Conservation (phyloP, 768 basidiomycete genomes). For the Podaxis pistillaris region DNA sequence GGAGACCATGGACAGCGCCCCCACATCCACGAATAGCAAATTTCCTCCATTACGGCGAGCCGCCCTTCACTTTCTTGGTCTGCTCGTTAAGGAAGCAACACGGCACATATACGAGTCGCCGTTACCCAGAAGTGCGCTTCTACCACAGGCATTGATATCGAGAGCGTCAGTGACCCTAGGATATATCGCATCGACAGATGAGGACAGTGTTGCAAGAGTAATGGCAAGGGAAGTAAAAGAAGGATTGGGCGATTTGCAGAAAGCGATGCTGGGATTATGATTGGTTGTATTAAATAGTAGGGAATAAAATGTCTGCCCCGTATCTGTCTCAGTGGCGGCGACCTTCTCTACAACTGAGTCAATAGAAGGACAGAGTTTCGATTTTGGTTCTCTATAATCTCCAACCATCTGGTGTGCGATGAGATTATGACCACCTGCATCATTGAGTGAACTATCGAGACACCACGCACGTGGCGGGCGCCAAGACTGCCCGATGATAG, state of each 20-base stretch:
- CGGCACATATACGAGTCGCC: slow-evolving; percentile 46
- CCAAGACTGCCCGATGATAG: slow-evolving; percentile 9
- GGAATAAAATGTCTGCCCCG: slow-evolving; percentile 57
- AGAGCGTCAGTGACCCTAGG: slow-evolving; percentile 59
- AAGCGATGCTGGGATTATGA: slow-evolving; percentile 40
- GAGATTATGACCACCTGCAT: slow-evolving; percentile 11
- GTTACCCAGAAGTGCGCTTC: slow-evolving; percentile 21
- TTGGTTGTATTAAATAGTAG: slow-evolving; percentile 1
- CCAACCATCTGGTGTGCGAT: neutral
- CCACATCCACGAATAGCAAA: slow-evolving; percentile 58
- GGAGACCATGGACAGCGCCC: slow-evolving; percentile 51
- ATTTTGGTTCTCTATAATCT: slow-evolving; percentile 49
- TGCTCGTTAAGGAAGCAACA: slow-evolving; percentile 62
- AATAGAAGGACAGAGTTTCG: slow-evolving; percentile 62
- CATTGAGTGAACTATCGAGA: slow-evolving; percentile 1
- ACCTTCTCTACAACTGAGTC: slow-evolving; percentile 73
- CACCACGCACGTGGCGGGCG: neutral
- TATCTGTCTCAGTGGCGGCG: slow-evolving; percentile 88
- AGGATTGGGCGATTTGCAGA: slow-evolving; percentile 48
- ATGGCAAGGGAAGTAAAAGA: slow-evolving; percentile 76
- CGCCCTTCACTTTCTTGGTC: slow-evolving; percentile 77
- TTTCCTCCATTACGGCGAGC: slow-evolving; percentile 82
- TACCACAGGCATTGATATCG: slow-evolving; percentile 34
- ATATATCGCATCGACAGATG: slow-evolving; percentile 72
- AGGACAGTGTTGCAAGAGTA: slow-evolving; percentile 64